Evolutionary conservation across 441 rosid species (phyloP).

Genomic region (Mallotus japonicus): DNA sequence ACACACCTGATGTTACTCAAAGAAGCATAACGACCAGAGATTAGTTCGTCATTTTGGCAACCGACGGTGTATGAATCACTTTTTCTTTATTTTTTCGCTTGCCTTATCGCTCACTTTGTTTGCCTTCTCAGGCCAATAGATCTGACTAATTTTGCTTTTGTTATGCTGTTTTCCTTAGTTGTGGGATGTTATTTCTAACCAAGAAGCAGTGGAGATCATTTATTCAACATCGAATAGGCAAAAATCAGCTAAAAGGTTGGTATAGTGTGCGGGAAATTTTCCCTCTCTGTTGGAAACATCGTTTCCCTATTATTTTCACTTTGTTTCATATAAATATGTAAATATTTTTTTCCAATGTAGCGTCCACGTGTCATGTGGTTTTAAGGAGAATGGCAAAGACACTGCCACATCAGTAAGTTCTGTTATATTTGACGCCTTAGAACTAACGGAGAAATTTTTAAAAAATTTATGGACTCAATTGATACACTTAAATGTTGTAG

Average conservation of each 20-base stretch:
- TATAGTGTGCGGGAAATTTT: conserved; percentile 42
- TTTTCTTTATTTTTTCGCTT: neutral
- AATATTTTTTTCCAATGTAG: too few relatives aligned
- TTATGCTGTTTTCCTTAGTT: conserved; percentile 36
- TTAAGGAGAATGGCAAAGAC: too few relatives aligned
- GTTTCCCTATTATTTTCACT: too few relatives aligned
- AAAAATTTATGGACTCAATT: too few relatives aligned
- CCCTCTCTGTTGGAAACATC: too few relatives aligned
- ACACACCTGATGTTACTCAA: conserved; percentile 68
- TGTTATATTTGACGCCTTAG: too few relatives aligned
- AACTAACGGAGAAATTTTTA: too few relatives aligned
- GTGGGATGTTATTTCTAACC: conserved; percentile 82
- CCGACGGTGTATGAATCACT: conserved; percentile 62
- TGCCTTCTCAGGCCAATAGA: too few relatives aligned
- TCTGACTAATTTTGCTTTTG: neutral
- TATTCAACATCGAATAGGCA: conserved; percentile 47
- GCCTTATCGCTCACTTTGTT: neutral
- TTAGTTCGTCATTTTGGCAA: conserved; percentile 73
- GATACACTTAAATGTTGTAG: too few relatives aligned
- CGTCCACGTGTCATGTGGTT: too few relatives aligned
- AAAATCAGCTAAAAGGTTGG: conserved; percentile 64
- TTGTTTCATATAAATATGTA: too few relatives aligned
- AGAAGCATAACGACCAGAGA: conserved; percentile 58
- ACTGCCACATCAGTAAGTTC: too few relatives aligned
- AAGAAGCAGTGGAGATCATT: conserved; percentile 79